phyloP scores from a whole-genome alignment of 1,284 basidiomycete genomes.

The Naganishia liquefaciens region DNA sequence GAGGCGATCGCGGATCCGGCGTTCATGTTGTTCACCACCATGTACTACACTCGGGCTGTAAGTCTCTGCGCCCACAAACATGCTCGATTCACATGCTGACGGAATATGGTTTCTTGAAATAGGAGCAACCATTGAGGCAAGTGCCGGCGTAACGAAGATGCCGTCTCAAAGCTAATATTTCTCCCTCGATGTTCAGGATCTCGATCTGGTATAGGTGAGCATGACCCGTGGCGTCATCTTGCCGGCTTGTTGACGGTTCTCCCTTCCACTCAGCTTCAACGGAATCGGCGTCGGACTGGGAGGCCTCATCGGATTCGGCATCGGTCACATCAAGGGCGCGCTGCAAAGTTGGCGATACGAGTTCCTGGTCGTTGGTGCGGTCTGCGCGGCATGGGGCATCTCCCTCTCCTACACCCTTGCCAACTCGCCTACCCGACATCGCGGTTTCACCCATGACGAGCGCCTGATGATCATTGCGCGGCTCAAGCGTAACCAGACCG shows the following conservation, averaged over 20 bases:
- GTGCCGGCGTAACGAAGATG: background rate
- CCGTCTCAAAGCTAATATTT: background rate
- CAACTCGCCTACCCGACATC: slow-evolving; percentile 48
- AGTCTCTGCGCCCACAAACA: slow-evolving; percentile 40
- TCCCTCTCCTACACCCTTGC: slow-evolving; percentile 47
- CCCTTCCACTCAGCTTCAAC: slow-evolving; percentile 40
- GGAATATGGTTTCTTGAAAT: background rate
- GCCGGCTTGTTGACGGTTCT: background rate
- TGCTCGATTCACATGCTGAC: background rate
- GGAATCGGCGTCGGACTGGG: slow-evolving; percentile 51
- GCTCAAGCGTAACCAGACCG: slow-evolving; percentile 52
- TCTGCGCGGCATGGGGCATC: slow-evolving; percentile 48
- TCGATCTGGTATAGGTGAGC: slow-evolving; percentile 2
- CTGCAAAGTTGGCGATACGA: slow-evolving; percentile 54
- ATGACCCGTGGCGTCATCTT: background rate
- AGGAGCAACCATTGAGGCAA: slow-evolving; percentile 9
- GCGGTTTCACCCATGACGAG: slow-evolving; percentile 53
- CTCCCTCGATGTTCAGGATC: background rate
- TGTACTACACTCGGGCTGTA: slow-evolving; percentile 51
- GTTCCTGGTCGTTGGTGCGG: slow-evolving; percentile 52
- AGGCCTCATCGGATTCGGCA: slow-evolving; percentile 45
- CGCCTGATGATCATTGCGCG: slow-evolving; percentile 54
- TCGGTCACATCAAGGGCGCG: slow-evolving; percentile 50
- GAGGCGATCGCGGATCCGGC: slow-evolving; percentile 56
- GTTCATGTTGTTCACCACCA: slow-evolving; percentile 48